phyloP scores from a whole-genome alignment of 1,284 basidiomycete genomes.

The Leccinum subrobustum region DNA sequence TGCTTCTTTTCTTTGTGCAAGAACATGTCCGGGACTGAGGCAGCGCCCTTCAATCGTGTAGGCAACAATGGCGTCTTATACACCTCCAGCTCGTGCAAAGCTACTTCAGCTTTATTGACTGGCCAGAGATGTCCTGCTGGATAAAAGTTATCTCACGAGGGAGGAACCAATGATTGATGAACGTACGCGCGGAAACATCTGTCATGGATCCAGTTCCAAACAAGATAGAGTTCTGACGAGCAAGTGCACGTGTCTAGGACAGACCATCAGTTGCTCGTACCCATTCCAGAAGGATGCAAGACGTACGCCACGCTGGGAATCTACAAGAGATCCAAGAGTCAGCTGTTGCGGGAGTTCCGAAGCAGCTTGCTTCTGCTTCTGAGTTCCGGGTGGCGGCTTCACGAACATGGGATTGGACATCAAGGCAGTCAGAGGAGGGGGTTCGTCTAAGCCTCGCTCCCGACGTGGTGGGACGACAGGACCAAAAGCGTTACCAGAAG shows the following conservation, averaged over 20 bases:
- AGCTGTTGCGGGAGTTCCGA: slow-evolving; percentile 34
- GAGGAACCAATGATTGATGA: slow-evolving; percentile 6
- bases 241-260: slow-evolving; percentile 44
- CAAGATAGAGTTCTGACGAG: slow-evolving; percentile 50
- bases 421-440: slow-evolving; percentile 61
- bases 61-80: slow-evolving; percentile 76
- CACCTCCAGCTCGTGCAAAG: slow-evolving; percentile 65
- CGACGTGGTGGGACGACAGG: slow-evolving; percentile 35
- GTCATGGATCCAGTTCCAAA: slow-evolving; percentile 41
- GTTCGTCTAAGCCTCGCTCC: slow-evolving; percentile 56
- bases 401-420: slow-evolving; percentile 66
- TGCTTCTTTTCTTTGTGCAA: slow-evolving; percentile 52
- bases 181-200: slow-evolving; percentile 33
- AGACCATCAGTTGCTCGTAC: slow-evolving; percentile 5
- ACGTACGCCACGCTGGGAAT: slow-evolving; percentile 55
- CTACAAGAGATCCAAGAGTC: slow-evolving; percentile 63
- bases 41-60: slow-evolving; percentile 56
- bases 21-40: slow-evolving; percentile 61
- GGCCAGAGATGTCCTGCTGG: slow-evolving; percentile 36
- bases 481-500: slow-evolving; percentile 52
- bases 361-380: slow-evolving; percentile 35
- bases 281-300: slow-evolving; percentile 1
- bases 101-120: slow-evolving; percentile 56
- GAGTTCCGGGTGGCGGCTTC: slow-evolving; percentile 48
- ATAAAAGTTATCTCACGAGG: slow-evolving; percentile 10